These are phyloP conservation scores for Jacaranda copaia DNA, from an alignment of 257 asterid genomes.

Conservation along the genomic window DNA sequence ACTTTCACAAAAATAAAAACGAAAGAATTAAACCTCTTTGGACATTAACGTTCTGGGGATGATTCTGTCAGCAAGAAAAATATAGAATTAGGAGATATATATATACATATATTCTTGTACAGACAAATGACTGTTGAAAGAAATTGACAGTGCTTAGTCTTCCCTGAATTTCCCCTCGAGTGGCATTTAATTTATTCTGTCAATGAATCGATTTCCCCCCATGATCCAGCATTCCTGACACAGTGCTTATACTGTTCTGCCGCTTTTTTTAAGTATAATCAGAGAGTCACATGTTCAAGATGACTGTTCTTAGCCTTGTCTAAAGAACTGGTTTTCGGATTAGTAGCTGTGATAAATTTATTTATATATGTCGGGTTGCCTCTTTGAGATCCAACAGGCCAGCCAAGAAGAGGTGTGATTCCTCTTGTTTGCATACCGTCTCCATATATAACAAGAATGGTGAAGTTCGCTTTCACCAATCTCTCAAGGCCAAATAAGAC, in stretches of 20 bases:
- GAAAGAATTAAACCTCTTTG: slow-evolving; percentile 11
- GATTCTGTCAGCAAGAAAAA: slow-evolving; percentile 11
- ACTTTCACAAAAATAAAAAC: not conserved
- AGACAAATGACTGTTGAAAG: not conserved
- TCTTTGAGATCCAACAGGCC: slow-evolving; percentile 6
- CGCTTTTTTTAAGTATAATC: too few relatives aligned
- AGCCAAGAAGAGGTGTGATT: not conserved
- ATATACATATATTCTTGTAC: not conserved
- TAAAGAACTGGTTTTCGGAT: not conserved
- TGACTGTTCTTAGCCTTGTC: not conserved
- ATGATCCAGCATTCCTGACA: too few relatives aligned
- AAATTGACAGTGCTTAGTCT: too few relatives aligned
- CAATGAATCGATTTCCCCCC: too few relatives aligned
- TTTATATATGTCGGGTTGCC: not conserved
- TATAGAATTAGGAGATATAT: not conserved
- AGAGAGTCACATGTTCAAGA: too few relatives aligned
- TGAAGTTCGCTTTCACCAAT: not conserved
- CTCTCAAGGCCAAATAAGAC: not conserved
- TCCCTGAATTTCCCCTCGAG: too few relatives aligned
- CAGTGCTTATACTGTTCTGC: too few relatives aligned
- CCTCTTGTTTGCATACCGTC: not conserved
- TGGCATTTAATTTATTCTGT: too few relatives aligned
- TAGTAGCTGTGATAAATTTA: not conserved
- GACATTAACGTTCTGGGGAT: slow-evolving; percentile 28
- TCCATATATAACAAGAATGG: not conserved